Base-by-base conservation (phyloP, 2,329 filamentous ascomycete genomes). In the Juglanconis oblonga region DNA sequence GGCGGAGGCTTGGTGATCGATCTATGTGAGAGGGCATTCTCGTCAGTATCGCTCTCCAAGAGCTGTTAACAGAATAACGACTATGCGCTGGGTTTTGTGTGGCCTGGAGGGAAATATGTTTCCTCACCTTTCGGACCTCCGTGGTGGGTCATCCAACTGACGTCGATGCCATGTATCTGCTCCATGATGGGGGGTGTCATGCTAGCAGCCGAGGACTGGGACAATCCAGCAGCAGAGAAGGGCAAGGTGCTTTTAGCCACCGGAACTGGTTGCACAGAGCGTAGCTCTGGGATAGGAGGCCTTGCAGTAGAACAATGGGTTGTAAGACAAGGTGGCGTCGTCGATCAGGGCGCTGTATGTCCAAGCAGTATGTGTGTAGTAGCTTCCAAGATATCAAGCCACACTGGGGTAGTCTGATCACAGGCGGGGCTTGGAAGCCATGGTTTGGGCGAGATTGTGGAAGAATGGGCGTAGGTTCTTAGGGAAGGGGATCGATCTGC, bases 101-200 rank as follows among this genome's bases (percentile, higher is more conserved):
- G n/a, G 38, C 29, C 17, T 17, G 17, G 9, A 44, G 32, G 54
- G n/a, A 42, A 38, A 31, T 13, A n/a, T 35, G 57, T 52, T 52
- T 60, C 76, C 82, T 75, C 81, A 91, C 92, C 91, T 88, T 90
- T 92, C 65, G 87, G 86, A 67, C 88, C 86, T 71, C 90, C 89
- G 13, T 63, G 54, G 76, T 95, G 90, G 67, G 83, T 83, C 80
- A 96, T 89, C 92, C 92, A 96, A 75, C 89, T 92, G 71, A 96
- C 91, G 76, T 96, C 92, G 70, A 96, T 85, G 66, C 88, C 88
- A 73, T 92, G 87, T 66, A 91, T 85, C 68, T 89, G 87, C 76
- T 94, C 91, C 91, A 94, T 94, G 63, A 67, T 79, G 71, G 2
- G 40, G 47, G 55, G 24, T 53, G 52, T 49, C n/a, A 40, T 55